Evolutionary conservation across 192 early-diverging fungal genomes (phyloP).

Genomic region (Entophlyctis helioformis): DNA sequence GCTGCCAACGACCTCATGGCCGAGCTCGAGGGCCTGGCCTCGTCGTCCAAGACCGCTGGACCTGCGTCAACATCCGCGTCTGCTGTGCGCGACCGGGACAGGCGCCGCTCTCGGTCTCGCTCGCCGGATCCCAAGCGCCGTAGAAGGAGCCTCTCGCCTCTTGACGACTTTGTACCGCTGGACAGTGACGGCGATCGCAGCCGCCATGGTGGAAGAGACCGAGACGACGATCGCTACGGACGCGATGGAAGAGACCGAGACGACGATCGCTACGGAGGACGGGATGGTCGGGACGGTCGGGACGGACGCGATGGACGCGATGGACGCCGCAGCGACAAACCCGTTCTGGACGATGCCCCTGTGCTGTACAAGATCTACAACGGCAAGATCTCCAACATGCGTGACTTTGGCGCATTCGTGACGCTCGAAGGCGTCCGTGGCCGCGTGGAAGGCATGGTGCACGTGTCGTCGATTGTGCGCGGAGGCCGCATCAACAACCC

Average conservation of each 20-base stretch:
- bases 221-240: slow-evolving; percentile 7
- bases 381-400: slow-evolving; percentile 69
- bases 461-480: slow-evolving; percentile 58
- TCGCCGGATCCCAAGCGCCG: no score
- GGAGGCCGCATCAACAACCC: slow-evolving; percentile 63
- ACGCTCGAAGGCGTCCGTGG: slow-evolving; percentile 65
- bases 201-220: no score
- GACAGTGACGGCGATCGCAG: no score
- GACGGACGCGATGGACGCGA: slow-evolving; percentile 7
- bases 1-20: slow-evolving; percentile 41
- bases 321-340: no score
- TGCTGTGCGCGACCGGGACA: no score
- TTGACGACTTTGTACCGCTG: no score
- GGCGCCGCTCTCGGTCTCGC: no score
- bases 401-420: slow-evolving; percentile 93
- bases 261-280: slow-evolving; percentile 8
- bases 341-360: slow-evolving; percentile 70
- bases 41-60: no score
- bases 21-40: slow-evolving; percentile 41
- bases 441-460: slow-evolving; percentile 81
- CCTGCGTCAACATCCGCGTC: no score
- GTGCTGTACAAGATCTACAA: slow-evolving; percentile 87
- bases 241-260: slow-evolving; percentile 4
- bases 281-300: slow-evolving; percentile 3
- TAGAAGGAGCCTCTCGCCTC: no score